phyloP scores from a whole-genome alignment of 164 flowering plant genomes.

The Macadamia tetraphylla region DNA sequence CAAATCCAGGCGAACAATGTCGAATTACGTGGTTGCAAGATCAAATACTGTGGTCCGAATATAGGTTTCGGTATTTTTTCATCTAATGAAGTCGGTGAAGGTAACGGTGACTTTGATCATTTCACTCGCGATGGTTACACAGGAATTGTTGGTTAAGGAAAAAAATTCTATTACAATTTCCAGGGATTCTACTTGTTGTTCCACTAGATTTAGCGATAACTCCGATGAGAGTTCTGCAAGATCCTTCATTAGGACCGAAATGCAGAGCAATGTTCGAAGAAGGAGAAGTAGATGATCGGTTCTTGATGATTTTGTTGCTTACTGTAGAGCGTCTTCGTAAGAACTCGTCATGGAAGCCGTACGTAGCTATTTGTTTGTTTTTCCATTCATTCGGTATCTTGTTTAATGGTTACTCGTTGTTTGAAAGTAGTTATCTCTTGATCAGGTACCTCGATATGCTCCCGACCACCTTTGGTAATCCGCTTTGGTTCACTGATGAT shows the following conservation, averaged over 20 bases:
- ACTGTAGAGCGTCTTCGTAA: conserved; percentile 78
- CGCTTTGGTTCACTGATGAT: conserved; percentile 89
- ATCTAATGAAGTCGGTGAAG: conserved; percentile 32
- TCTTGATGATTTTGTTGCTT: conserved; percentile 71
- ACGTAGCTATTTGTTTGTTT: conserved; percentile 19
- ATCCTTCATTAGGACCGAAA: conserved; percentile 68
- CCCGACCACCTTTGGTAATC: conserved; percentile 76
- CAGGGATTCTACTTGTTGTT: conserved; percentile 75
- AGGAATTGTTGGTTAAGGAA: neutral
- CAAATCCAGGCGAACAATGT: conserved; percentile 56
- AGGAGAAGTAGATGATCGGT: conserved; percentile 94
- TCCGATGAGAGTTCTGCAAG: conserved; percentile 94
- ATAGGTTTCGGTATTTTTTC: conserved; percentile 80
- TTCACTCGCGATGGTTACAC: neutral
- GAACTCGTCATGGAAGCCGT: conserved; percentile 97
- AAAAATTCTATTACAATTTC: neutral
- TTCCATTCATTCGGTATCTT: neutral
- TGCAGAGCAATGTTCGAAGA: conserved; percentile 85
- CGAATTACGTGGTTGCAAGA: conserved; percentile 70
- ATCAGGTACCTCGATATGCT: conserved; percentile 90
- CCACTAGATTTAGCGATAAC: conserved; percentile 89
- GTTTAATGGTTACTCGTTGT: conserved; percentile 1
- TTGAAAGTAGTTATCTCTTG: neutral
- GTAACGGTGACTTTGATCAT: conserved; percentile 19
- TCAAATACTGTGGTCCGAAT: conserved; percentile 57